phyloP scores from a whole-genome alignment of 495 filamentous ascomycete species.

The Lasiosphaeria hispida region DNA sequence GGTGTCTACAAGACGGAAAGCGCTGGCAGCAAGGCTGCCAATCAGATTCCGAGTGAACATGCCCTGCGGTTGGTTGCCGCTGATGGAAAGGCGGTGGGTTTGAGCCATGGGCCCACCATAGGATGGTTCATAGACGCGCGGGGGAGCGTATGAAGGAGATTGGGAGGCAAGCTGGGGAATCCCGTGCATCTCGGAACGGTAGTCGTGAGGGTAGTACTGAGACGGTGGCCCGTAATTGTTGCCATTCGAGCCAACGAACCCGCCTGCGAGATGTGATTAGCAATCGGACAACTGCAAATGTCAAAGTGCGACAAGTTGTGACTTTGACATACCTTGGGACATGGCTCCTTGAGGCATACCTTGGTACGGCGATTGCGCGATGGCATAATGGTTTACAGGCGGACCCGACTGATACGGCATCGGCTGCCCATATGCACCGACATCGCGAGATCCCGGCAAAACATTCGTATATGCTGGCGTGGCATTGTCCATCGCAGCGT shows the following conservation, averaged over 20 bases:
- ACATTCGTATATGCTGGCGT: constrained; percentile 35
- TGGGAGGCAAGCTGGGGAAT: constrained; percentile 21
- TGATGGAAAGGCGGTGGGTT: constrained; percentile 38
- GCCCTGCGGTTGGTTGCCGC: constrained; percentile 56
- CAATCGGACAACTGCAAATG: background rate
- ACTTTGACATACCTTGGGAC: constrained; percentile 20
- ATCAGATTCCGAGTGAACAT: constrained; percentile 98
- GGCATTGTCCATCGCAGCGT: constrained; percentile 30
- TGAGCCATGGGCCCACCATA: constrained; percentile 14
- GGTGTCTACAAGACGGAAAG: constrained; percentile 79
- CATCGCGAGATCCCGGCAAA: constrained; percentile 32
- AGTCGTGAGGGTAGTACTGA: constrained; percentile 29
- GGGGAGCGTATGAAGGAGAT: constrained; percentile 20
- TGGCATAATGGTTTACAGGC: constrained; percentile 25
- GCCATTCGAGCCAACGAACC: constrained; percentile 26
- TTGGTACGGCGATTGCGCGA: constrained; percentile 24
- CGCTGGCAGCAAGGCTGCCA: constrained; percentile 86
- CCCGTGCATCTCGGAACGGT: constrained; percentile 23
- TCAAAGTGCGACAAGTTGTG: background rate
- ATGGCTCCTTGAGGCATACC: constrained; percentile 7
- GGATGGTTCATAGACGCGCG: constrained; percentile 24
- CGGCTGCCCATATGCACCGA: constrained; percentile 22
- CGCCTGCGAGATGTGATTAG: constrained; percentile 7
- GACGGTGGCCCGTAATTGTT: constrained; percentile 27
- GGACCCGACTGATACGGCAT: constrained; percentile 22